These are phyloP conservation scores for Eimeria acervulina DNA, from an alignment of 169 alveolate genomes.

Conservation along the genomic window DNA sequence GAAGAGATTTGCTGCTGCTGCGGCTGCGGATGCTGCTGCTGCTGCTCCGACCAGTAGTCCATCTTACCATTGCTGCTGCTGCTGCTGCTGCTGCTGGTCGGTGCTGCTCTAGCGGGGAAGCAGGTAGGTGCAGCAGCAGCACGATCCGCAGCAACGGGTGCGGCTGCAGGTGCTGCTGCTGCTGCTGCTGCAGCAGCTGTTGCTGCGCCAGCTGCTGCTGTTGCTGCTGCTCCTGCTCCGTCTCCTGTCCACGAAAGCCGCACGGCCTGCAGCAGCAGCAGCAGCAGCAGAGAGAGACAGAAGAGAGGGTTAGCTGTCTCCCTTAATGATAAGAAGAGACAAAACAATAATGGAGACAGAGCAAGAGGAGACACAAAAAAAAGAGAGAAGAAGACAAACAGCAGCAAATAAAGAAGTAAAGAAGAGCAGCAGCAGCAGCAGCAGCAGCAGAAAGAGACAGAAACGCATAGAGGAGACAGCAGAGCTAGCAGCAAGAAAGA, in stretches of 20 bases:
- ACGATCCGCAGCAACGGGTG: too few species aligned
- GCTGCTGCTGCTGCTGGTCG: constrained; percentile 18
- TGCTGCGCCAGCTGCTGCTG: neutral
- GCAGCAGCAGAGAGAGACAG: neutral
- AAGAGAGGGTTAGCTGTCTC: too few species aligned
- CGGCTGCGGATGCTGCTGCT: constrained; percentile 35
- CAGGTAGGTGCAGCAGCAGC: constrained; percentile 31
- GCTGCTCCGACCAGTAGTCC: constrained; percentile 56
- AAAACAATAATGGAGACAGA: neutral
- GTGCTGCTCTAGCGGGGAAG: neutral
- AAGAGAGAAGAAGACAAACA: too few species aligned
- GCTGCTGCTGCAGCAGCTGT: neutral
- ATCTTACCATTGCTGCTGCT: constrained; percentile 7
- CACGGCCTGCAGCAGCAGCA: neutral
- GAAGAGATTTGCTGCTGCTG: neutral
- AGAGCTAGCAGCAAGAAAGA: neutral
- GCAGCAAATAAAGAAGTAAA: neutral
- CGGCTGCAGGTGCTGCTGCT: too few species aligned
- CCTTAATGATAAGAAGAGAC: neutral
- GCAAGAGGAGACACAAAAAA: neutral
- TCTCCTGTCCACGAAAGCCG: too few species aligned
- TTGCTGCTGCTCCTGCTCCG: too few species aligned
- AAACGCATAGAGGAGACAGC: too few species aligned
- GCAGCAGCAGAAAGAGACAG: neutral
- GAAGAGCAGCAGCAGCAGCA: neutral